Evolutionary conservation across 495 filamentous ascomycete genomes (phyloP), one percentile per base, ranked within the genome.

Genomic region (Hypoxylon fragiforme): DNA sequence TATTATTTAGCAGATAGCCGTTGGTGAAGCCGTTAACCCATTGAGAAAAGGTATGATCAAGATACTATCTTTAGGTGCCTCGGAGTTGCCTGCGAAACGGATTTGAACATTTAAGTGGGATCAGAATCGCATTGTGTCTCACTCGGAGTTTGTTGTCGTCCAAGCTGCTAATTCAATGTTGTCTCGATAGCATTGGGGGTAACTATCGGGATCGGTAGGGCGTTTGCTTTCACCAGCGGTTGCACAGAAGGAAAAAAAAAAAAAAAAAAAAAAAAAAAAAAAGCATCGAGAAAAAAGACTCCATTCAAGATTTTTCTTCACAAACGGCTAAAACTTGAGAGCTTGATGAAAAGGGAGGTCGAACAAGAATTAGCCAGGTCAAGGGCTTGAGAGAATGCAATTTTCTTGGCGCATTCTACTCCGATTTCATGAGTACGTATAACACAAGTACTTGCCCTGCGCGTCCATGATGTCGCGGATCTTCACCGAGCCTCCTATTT

Each of bases 151-250:
- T 4, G 90, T 79, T 0, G 79, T 95, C 36, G 91, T 96, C 9
- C 92, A 96, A 69, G 91, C 96, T 70, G 92, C 91, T 1, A 92
- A 96, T n/a, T n/a, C n/a, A n/a, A n/a, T n/a, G n/a, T 72, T 77
- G 91, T 7, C 73, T 96, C 31, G 91, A 96, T 77, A 90, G 92
- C 2, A 81, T 96, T 58, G 92, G 92, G 1, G 89, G 89, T n/a
- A n/a, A n/a, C n/a, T 0, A 77, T 96, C 40, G 91, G 91, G 2
- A 82, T 96, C 45, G 92, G 81, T 2, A 68, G 92, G 32, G 78
- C 81, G 36, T 95, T 96, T 69, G 86, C 88, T 2, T 95, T 82
- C 65, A 78, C 85, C 0, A 90, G 83, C 0, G 86, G 84, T 6
- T 83, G 80, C 71, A 66, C 65, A n/a, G n/a, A n/a, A n/a, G n/a